These are phyloP conservation scores for Lupinus albus DNA, from an alignment of 306 rosid species.

Conservation along the genomic window DNA sequence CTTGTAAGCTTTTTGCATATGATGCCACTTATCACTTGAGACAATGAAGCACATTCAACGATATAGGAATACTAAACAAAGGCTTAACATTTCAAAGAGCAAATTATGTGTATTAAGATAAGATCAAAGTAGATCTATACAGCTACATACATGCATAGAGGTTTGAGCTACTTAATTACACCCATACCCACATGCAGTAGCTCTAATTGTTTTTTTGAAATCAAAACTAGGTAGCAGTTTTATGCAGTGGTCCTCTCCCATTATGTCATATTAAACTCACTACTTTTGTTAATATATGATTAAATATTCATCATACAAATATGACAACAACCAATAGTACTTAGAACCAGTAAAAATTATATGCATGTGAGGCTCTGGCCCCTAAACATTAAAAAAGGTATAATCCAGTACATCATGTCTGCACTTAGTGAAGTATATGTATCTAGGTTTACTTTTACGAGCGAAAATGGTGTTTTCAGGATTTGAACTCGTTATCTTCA, in stretches of 20 bases:
- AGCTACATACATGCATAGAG: slow-evolving; percentile 63
- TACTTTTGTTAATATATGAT: slow-evolving; percentile 33
- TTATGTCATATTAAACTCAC: slow-evolving; percentile 38
- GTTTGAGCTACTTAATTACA: slow-evolving; percentile 57
- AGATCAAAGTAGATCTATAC: slow-evolving; percentile 45
- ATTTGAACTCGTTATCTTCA: no score
- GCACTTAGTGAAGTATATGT: no score
- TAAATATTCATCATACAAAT: slow-evolving; percentile 39
- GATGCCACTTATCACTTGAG: slow-evolving; percentile 35
- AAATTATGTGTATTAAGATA: slow-evolving; percentile 32
- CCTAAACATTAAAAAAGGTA: slow-evolving; percentile 41
- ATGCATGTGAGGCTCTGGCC: slow-evolving; percentile 55
- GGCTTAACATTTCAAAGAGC: slow-evolving; percentile 24
- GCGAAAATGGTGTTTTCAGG: no score
- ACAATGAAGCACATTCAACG: slow-evolving; percentile 41
- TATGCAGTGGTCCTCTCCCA: slow-evolving; percentile 52
- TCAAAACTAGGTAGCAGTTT: slow-evolving; percentile 40
- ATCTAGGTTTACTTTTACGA: no score
- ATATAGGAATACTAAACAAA: slow-evolving; percentile 41
- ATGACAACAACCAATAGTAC: slow-evolving; percentile 39
- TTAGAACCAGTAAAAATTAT: slow-evolving; percentile 34
- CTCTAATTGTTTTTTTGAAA: slow-evolving; percentile 44
- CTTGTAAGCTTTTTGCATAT: slow-evolving; percentile 31
- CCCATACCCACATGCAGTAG: slow-evolving; percentile 65
- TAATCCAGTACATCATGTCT: no score